Base-by-base conservation (phyloP, 768 basidiomycete species). In the Nidularia sp. region DNA sequence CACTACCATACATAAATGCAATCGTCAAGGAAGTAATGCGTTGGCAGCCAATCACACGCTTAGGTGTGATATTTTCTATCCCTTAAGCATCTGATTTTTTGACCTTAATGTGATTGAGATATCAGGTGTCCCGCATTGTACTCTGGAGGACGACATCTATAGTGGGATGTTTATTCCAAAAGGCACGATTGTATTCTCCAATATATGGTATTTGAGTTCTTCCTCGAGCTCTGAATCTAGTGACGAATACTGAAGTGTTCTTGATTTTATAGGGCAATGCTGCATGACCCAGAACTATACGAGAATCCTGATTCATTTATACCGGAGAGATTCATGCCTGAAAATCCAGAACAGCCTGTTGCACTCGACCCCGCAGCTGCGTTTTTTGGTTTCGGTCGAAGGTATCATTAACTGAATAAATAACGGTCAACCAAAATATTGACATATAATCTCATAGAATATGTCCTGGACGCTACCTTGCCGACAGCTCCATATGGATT, bases 91-190 rank as follows among this genome's bases (percentile, higher is more conserved):
- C 5, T 18, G 31, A n/a, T n/a, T 18, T 18, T 18, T 18, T 18
- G 18, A 36, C 18, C 6, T 33, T 34, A 39, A 36, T 5, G 42
- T 4, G 4, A 42, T 1, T 25, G 4, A 1, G 36, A 39, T 8
- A 45, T 10, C 29, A 70, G 68, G 64, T 6, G 54, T 67, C n/a
- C 66, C 70, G 3, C 71, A 72, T 47, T 56, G 62, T 12, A 56
- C 60, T 1, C 58, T 59, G 12, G 60, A 67, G 32, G 73, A 75
- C 47, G 77, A 76, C 51, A 53, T 69, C 5, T 76, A 78, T 53
- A 61, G 71, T 8, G 70, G 70, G 2, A 70, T 69, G 52, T 58
- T 58, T 39, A 67, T 73, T 12, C 72, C 70, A 0, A 61, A 66
- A 33, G 68, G 63, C 18, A 49, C 60, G 6, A 61, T 62, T 3